phyloP scores from a whole-genome alignment of 2,329 filamentous ascomycete species.

The Monilinia polystroma region DNA sequence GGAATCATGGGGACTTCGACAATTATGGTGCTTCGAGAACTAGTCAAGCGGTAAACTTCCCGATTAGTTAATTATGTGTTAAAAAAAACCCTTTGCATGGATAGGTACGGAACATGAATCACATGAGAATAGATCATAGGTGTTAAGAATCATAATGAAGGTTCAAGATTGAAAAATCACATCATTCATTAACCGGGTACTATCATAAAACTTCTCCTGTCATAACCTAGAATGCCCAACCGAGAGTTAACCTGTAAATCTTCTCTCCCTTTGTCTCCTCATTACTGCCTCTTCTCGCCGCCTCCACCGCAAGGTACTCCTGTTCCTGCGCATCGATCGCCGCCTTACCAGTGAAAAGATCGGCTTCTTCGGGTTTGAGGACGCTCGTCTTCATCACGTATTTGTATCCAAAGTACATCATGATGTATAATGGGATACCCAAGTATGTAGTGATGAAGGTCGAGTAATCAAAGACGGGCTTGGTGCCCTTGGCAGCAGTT shows the following conservation, averaged over 20 bases:
- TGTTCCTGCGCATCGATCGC: conserved; percentile 61
- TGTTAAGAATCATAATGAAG: background rate
- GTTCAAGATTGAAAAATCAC: background rate
- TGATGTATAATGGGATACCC: conserved; percentile 62
- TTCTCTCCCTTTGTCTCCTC: conserved; percentile 24
- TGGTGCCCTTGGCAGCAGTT: conserved; percentile 45
- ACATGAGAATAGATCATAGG: background rate
- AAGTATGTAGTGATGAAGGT: conserved; percentile 64
- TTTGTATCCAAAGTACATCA: conserved; percentile 59
- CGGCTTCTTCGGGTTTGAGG: conserved; percentile 51
- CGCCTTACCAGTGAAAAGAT: conserved; percentile 59
- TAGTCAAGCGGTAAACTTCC: no score
- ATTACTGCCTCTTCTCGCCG: conserved; percentile 26
- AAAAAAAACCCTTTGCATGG: no score
- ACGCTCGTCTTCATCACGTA: conserved; percentile 45
- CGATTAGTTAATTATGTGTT: no score
- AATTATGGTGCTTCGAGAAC: no score
- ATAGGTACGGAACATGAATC: no score
- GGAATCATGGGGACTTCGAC: no score
- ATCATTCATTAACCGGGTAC: background rate
- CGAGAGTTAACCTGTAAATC: conserved; percentile 25
- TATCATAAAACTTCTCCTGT: no score
- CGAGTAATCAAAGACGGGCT: conserved; percentile 59
- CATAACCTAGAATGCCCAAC: conserved; percentile 24
- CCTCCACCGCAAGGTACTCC: conserved; percentile 35